Base-by-base conservation (phyloP, 768 basidiomycete genomes). In the Rhodotorula babjevae region DNA sequence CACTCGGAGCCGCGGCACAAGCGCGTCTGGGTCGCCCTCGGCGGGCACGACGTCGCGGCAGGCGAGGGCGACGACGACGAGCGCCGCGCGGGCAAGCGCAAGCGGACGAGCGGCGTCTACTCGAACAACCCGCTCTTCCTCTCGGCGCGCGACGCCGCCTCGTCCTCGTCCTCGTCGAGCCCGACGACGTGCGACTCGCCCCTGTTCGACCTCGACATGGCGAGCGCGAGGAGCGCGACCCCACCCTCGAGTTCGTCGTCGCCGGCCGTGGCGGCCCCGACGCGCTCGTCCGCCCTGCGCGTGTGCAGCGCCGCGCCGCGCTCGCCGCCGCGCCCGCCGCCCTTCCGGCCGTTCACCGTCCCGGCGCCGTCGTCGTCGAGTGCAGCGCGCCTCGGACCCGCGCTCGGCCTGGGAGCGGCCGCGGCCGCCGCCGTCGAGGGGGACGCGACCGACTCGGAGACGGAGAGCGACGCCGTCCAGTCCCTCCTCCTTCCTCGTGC, bases 71-170 rank as follows among this genome's bases (percentile, higher is more conserved):
- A 10, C 3, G 50, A 52, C 27, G 25, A 3, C 25, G 27, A 52
- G 27, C 50, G 50, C 36, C 19, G 25, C 50, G 50, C 50, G 60
- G 16, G 21, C 50, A 33, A 36, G n/a, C 9, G 47, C 19, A 44
- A 3, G 42, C 18, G 36, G 8, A 7, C 9, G 46, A 57, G 46
- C 29, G 40, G 44, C 46, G 59, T 72, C 40, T 72, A 72, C 50
- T 61, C 58, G 50, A 63, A 61, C 33, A 67, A 72, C 49, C 71
- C 71, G 52, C 49, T 72, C 27, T 46, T 72, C n/a, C 63, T 42
- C 50, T 50, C 58, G 25, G 36, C 31, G 42, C 36, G 53, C 14
- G 63, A 18, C 23, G 50, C 49, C 14, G 19, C 40, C 27, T 19
- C 59, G 42, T 27, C 42, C 59, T 42, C 61, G 33, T n/a, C 27